phyloP scores from a whole-genome alignment of 192 early-diverging fungal species.

The Cetraspora pellucida region DNA sequence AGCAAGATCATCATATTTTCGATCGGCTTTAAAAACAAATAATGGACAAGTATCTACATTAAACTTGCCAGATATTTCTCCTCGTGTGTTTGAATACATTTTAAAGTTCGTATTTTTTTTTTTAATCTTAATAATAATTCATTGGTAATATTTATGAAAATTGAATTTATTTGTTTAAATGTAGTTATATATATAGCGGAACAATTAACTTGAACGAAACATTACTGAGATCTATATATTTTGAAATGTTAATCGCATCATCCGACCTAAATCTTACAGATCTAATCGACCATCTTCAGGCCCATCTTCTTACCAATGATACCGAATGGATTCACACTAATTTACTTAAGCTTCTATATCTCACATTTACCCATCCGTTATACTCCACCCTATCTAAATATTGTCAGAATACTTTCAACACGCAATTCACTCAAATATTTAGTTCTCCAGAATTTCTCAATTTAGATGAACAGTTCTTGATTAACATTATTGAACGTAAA shows the following conservation, averaged over 20 bases:
- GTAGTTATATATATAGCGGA: slow-evolving; percentile 25
- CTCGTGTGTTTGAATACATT: background rate
- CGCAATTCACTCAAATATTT: background rate
- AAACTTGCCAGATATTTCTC: background rate
- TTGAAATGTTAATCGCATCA: slow-evolving; percentile 4
- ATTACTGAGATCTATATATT: background rate
- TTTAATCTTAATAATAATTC: background rate
- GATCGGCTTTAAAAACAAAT: background rate
- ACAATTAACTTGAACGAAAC: background rate
- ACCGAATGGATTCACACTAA: slow-evolving; percentile 7
- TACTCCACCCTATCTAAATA: background rate
- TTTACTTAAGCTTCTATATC: background rate
- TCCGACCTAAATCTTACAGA: slow-evolving; percentile 1
- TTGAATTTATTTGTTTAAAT: background rate
- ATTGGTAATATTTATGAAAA: background rate
- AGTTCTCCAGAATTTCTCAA: background rate
- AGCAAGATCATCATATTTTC: background rate
- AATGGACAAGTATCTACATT: background rate
- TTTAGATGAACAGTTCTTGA: background rate
- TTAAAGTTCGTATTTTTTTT: background rate
- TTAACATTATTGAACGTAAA: background rate
- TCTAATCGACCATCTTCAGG: background rate
- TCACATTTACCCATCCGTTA: background rate
- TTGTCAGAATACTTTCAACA: background rate
- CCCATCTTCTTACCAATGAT: slow-evolving; percentile 2